These are phyloP conservation scores for Arthrobotrys sphaeroides DNA, from an alignment of 2,329 filamentous ascomycete species.

Conservation along the genomic window DNA sequence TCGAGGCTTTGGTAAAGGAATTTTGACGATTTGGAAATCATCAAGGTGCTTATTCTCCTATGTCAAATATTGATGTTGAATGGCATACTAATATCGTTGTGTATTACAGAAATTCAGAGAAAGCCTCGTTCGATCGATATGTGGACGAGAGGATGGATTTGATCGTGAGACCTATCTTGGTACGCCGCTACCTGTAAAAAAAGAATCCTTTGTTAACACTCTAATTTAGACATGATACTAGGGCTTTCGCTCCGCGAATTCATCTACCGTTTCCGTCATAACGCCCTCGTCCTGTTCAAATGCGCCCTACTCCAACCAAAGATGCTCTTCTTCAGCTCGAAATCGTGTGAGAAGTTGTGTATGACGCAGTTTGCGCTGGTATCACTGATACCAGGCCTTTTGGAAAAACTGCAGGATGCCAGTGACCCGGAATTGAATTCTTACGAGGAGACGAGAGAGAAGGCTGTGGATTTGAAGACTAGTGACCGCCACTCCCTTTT, in stretches of 20 bases:
- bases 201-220: conserved; percentile 19
- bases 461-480: conserved; percentile 84
- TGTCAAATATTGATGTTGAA: background rate
- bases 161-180: conserved; percentile 87
- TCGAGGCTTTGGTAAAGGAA: conserved; percentile 65
- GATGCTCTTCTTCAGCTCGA: conserved; percentile 99
- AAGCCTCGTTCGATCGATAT: conserved; percentile 52
- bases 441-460: conserved; percentile 78
- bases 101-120: conserved; percentile 49
- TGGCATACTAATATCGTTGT: conserved; percentile 58
- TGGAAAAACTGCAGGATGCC: conserved; percentile 91
- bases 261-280: conserved; percentile 92
- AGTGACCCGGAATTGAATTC: conserved; percentile 90
- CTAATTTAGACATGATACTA: conserved; percentile 59
- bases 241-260: conserved; percentile 83
- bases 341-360: conserved; percentile 86
- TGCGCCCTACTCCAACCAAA: conserved; percentile 93
- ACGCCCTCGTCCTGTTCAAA: conserved; percentile 93
- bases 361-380: conserved; percentile 98
- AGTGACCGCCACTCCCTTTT: conserved; percentile 91
- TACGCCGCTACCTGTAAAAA: conserved; percentile 61
- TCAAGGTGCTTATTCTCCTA: conserved; percentile 66
- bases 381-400: conserved; percentile 90
- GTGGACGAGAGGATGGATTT: conserved; percentile 46
- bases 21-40: conserved; percentile 89